Conservation (phyloP, 768 basidiomycete species). For the Coprinopsis sp. region DNA sequence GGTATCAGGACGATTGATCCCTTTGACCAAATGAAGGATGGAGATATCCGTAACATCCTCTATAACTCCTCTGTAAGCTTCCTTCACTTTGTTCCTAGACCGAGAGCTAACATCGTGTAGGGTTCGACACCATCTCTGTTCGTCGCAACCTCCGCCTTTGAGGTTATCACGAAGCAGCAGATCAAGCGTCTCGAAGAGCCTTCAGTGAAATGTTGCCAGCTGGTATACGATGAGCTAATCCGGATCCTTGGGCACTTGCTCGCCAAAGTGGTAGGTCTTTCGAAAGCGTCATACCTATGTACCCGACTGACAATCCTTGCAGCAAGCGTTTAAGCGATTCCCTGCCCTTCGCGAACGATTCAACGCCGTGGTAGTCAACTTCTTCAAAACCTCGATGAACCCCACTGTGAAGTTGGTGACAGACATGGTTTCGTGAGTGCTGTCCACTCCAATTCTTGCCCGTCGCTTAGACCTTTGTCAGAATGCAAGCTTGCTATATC, state of each 20-base stretch:
- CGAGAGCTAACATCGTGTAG: conserved; percentile 31
- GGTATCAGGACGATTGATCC: conserved; percentile 96
- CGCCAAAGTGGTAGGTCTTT: conserved; percentile 70
- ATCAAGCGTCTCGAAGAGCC: conserved; percentile 97
- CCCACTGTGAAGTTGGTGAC: conserved; percentile 93
- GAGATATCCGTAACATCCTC: conserved; percentile 90
- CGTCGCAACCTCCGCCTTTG: conserved; percentile 95
- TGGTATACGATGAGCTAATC: conserved; percentile 97
- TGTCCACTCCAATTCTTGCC: background rate
- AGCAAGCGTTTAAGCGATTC: conserved; percentile 96
- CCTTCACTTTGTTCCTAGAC: background rate
- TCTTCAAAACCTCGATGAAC: conserved; percentile 90
- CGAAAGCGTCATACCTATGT: background rate
- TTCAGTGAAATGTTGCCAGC: conserved; percentile 85
- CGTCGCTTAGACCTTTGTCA: conserved; percentile 21
- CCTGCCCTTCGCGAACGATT: conserved; percentile 96
- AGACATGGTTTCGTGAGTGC: conserved; percentile 84
- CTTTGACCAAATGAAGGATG: conserved; percentile 98
- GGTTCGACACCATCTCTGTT: conserved; percentile 96
- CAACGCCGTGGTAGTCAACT: conserved; percentile 92
- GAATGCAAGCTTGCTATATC: conserved; percentile 98
- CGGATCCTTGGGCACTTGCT: conserved; percentile 91
- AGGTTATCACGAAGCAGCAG: conserved; percentile 98
- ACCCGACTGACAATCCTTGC: conserved; percentile 9
- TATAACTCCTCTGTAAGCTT: conserved; percentile 92